These are phyloP conservation scores for Pisolithus thermaeus DNA, from an alignment of 1,284 basidiomycete genomes.

Conservation along the genomic window DNA sequence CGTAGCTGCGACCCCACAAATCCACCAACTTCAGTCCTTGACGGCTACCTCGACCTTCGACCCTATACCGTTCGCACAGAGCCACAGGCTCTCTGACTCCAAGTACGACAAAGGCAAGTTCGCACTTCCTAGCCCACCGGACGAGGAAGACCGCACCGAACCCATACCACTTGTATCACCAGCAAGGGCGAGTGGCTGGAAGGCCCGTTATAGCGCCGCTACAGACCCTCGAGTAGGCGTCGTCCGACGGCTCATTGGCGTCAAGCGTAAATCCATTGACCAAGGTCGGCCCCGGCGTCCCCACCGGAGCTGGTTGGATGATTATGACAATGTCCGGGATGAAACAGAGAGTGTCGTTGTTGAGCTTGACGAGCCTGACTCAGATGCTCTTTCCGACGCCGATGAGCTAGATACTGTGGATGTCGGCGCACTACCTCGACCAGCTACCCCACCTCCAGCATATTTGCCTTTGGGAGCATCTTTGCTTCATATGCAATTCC, in stretches of 20 bases:
- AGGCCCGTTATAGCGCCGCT: conserved; percentile 42
- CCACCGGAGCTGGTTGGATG: conserved; percentile 33
- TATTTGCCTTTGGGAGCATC: conserved; percentile 65
- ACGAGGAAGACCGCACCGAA: conserved; percentile 39
- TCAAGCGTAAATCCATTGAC: conserved; percentile 49
- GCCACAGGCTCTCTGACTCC: conserved; percentile 54
- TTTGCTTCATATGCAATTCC: conserved; percentile 59
- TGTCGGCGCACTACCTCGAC: conserved; percentile 39
- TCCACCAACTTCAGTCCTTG: conserved; percentile 8
- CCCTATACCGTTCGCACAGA: conserved; percentile 62
- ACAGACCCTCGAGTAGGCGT: conserved; percentile 67
- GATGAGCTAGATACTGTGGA: conserved; percentile 21
- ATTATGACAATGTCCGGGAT: conserved; percentile 34
- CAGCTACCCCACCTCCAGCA: conserved; percentile 59
- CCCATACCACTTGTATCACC: conserved; percentile 18
- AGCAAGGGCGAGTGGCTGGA: conserved; percentile 36
- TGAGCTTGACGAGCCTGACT: conserved; percentile 22
- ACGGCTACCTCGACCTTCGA: conserved; percentile 42
- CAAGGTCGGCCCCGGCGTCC: conserved; percentile 27
- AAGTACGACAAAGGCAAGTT: conserved; percentile 76
- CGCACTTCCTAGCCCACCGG: conserved; percentile 56
- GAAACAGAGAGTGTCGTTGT: conserved; percentile 7
- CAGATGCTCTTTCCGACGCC: conserved; percentile 34
- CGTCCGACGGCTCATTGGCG: conserved; percentile 56
- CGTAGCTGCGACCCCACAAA: conserved; percentile 46